Evolutionary conservation across 371 early-diverging fungal species (phyloP).

Genomic region (Mucor ambiguus): DNA sequence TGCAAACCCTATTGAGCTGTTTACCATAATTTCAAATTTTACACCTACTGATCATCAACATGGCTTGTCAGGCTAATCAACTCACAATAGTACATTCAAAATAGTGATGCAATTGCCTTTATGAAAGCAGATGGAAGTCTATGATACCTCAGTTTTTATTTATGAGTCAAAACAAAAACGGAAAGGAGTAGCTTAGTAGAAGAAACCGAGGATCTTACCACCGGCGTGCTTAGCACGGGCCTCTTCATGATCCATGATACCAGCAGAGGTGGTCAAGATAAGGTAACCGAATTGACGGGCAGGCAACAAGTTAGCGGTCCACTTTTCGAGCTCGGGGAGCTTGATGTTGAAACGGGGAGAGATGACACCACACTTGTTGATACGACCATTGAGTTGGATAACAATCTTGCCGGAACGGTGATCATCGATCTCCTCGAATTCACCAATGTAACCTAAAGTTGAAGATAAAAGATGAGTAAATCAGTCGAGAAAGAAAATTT

Average conservation of each 20-base stretch:
- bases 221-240: conserved; percentile 98
- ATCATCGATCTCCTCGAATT: conserved; percentile 99
- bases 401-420: conserved; percentile 99
- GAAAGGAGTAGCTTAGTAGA: conserved; percentile 48
- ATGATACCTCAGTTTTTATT: background rate
- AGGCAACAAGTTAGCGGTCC: conserved; percentile 97
- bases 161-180: background rate
- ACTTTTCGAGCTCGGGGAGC: conserved; percentile 95
- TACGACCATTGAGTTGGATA: conserved; percentile 97
- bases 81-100: too few relatives aligned
- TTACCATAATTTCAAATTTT: too few relatives aligned
- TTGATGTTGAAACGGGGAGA: conserved; percentile 99
- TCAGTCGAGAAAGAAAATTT: background rate
- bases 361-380: conserved; percentile 99
- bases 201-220: conserved; percentile 98
- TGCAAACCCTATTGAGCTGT: too few relatives aligned
- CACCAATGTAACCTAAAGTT: conserved; percentile 96
- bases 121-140: background rate
- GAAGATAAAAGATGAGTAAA: conserved; percentile 1
- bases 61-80: too few relatives aligned
- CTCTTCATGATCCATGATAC: conserved; percentile 99
- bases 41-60: too few relatives aligned
- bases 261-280: conserved; percentile 96
- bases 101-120: background rate
- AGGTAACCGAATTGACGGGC: conserved; percentile 99